phyloP scores from a whole-genome alignment of 805 yeast genomes.

The Candida ipomoeae region DNA sequence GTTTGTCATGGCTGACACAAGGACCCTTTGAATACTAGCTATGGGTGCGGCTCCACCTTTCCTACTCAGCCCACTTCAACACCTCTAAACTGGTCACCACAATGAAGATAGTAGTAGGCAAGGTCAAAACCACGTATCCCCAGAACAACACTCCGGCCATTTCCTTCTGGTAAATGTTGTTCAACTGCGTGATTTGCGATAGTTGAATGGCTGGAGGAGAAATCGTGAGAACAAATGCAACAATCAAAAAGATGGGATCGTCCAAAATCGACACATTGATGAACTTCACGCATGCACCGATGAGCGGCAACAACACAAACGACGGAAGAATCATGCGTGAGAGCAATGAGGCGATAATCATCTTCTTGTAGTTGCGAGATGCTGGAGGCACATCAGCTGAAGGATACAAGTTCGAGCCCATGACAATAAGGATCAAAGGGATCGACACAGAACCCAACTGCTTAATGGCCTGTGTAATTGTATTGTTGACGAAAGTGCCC shows the following conservation, averaged over 20 bases:
- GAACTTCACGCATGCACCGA: conserved; percentile 60
- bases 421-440: conserved; percentile 68
- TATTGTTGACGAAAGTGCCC: conserved; percentile 59
- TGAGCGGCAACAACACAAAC: conserved; percentile 59
- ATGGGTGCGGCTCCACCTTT: neutral
- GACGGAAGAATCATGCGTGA: conserved; percentile 81
- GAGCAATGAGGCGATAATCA: conserved; percentile 63
- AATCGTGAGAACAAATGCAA: conserved; percentile 68
- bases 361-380: conserved; percentile 55
- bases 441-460: conserved; percentile 73
- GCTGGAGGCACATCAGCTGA: conserved; percentile 64
- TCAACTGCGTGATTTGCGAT: conserved; percentile 75
- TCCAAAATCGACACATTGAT: conserved; percentile 65
- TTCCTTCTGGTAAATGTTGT: conserved; percentile 70
- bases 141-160: conserved; percentile 80
- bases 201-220: conserved; percentile 84
- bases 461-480: conserved; percentile 57
- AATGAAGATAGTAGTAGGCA: conserved; percentile 70
- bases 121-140: conserved; percentile 73
- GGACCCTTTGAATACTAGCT: neutral
- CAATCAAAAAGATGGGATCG: conserved; percentile 77
- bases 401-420: conserved; percentile 77
- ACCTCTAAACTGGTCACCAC: conserved; percentile 66
- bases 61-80: conserved; percentile 43
- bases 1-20: neutral